Percentiles rank a stretch among this genome's conserved stretches.
Conservation (phyloP, 345 rosid species). For the Linum lewisii region DNA sequence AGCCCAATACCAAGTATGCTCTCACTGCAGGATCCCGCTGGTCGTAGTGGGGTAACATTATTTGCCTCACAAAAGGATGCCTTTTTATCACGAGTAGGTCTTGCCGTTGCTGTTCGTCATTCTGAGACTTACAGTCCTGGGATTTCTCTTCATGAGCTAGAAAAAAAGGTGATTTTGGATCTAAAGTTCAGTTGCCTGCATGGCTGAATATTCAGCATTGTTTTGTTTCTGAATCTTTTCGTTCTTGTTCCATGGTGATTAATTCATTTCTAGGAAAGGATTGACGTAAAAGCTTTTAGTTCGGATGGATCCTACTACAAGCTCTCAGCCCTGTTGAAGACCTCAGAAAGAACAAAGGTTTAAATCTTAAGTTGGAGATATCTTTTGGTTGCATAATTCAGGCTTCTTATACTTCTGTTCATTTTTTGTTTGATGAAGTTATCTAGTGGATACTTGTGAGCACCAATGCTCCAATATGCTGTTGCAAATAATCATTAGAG, state of each 20-base stretch:
- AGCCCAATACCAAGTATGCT: constrained; percentile 90
- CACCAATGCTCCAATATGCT: no score
- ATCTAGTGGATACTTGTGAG: background rate
- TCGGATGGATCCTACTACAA: constrained; percentile 78
- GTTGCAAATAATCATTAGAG: background rate
- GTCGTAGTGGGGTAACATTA: constrained; percentile 54
- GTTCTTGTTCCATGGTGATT: constrained; percentile 5
- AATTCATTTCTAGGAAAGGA: constrained; percentile 60
- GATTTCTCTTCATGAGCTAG: constrained; percentile 89
- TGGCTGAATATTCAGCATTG: constrained; percentile 2
- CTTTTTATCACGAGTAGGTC: constrained; percentile 65
- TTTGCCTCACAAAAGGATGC: constrained; percentile 82
- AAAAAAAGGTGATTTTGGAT: constrained; percentile 65
- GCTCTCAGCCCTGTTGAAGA: constrained; percentile 81
- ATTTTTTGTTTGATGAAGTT: background rate
- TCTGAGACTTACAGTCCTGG: constrained; percentile 84
- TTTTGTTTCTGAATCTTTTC: constrained; percentile 1
- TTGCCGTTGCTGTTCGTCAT: constrained; percentile 66
- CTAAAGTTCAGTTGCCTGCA: background rate
- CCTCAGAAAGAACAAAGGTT: constrained; percentile 96
- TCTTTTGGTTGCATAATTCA: background rate
- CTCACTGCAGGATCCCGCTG: constrained; percentile 85
- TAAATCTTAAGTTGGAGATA: constrained; percentile 11
- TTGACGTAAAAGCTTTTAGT: constrained; percentile 70
- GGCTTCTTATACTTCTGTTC: background rate